A percentile compares a stretch with the other conserved stretches of the same genome.
Conservation (phyloP, 2,329 filamentous ascomycete species). For the Akanthomyces dipterigenus region DNA sequence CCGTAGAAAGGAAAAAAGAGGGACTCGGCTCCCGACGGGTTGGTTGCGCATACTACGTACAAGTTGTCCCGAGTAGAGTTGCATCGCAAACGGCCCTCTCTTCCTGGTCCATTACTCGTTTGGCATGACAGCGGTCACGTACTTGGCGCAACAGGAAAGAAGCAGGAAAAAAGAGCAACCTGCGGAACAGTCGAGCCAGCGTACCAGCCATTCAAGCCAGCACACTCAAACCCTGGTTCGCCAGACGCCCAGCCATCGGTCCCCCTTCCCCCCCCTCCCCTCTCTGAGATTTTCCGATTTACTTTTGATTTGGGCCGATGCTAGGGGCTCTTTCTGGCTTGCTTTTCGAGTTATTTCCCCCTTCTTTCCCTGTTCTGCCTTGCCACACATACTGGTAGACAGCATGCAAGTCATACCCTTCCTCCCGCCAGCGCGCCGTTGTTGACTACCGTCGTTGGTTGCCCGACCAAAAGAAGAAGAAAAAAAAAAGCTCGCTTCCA, state of each 20-base stretch:
- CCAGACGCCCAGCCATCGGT: not conserved
- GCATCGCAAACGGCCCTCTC: not conserved
- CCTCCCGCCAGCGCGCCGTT: too few species aligned
- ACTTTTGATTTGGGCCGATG: conserved; percentile 6
- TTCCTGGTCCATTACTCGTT: not conserved
- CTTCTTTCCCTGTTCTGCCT: not conserved
- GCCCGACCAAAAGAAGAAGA: not conserved
- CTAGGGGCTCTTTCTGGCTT: not conserved
- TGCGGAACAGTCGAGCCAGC: too few species aligned
- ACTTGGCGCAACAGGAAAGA: not conserved
- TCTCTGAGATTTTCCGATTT: conserved; percentile 1
- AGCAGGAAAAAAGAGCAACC: not conserved
- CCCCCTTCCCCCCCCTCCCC: not conserved
- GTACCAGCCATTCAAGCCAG: too few species aligned
- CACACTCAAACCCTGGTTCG: not conserved
- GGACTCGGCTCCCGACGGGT: not conserved
- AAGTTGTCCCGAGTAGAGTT: not conserved
- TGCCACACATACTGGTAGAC: too few species aligned
- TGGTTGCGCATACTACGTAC: not conserved
- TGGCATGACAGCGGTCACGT: not conserved
- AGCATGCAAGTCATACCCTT: not conserved
- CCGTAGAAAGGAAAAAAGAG: not conserved
- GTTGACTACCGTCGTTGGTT: not conserved
- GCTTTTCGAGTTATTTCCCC: not conserved
- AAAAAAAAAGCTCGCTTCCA: not conserved